Base-by-base conservation (phyloP, 768 basidiomycete species). In the Coprinopsis cinerea region DNA sequence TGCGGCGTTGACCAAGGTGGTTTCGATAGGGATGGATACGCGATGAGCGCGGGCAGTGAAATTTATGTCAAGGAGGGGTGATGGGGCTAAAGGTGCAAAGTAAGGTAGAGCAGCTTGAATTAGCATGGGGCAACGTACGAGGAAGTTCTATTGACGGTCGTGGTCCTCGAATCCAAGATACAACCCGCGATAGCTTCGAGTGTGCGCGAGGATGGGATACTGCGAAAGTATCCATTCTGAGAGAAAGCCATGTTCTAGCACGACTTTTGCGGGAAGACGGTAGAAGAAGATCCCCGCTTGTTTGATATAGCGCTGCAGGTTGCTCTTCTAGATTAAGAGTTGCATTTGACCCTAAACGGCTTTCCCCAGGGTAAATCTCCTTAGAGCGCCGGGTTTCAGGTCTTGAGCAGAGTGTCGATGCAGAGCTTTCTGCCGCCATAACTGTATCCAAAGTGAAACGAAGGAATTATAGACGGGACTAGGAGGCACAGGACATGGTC, bases 41-140 rank as follows among this genome's bases (percentile, higher is more conserved):
- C 61, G 67, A 41, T 53, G 57, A 3, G 69, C 65, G 24, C 66
- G 67, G 36, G 72, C 55, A 35, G 61, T 61, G 25, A 76, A 53
- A 48, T 77, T 71, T 34, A 79, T 66, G 60, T 81, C 71, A 18
- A 87, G 69, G 30, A 79, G 67, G 7, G 85, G 83, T 6, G 54
- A 56, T 14, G 78, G 79, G 14, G 72, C 85, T 35, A 52, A n/a
- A n/a, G n/a, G n/a, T n/a, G n/a, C n/a, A n/a, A n/a, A n/a, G n/a
- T n/a, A n/a, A n/a, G n/a, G n/a, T n/a, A n/a, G n/a, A n/a, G n/a
- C n/a, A n/a, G 2, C 14, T n/a, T 20, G 20, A 13, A 20, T 46
- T 13, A 17, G 26, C 40, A 32, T n/a, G 9, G 14, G 30, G 10
- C 14, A 24, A 61, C 75, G 46, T 54, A 77, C 76, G 64, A 71